Evolutionary conservation across 1,284 basidiomycete species (phyloP).

Genomic region (Blastosporella zonata): DNA sequence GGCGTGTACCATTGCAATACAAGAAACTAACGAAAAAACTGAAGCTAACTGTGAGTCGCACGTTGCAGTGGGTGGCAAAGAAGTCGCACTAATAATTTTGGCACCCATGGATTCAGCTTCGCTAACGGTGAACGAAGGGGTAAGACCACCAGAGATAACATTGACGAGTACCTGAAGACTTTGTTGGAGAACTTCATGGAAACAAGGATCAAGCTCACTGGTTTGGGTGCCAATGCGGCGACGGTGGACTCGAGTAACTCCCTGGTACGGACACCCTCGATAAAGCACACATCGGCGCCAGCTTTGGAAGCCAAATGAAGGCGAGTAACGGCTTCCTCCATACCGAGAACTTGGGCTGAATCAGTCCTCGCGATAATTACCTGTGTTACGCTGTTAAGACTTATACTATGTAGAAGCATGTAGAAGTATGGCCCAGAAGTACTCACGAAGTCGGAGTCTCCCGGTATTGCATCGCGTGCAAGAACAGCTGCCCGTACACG

Average conservation of each 20-base stretch:
- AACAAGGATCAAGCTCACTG: slow-evolving; percentile 22
- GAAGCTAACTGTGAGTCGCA: not conserved
- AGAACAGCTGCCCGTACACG: slow-evolving; percentile 76
- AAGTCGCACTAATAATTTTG: slow-evolving; percentile 35
- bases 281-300: slow-evolving; percentile 75
- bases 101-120: slow-evolving; percentile 39
- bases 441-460: slow-evolving; percentile 56
- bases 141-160: slow-evolving; percentile 40
- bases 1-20: slow-evolving; percentile 33
- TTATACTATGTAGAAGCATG: not conserved
- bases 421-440: not conserved
- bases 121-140: slow-evolving; percentile 37
- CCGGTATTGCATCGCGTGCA: slow-evolving; percentile 68
- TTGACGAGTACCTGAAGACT: slow-evolving; percentile 34
- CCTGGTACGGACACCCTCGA: slow-evolving; percentile 41
- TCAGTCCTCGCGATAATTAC: slow-evolving; percentile 83
- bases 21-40: slow-evolving; percentile 38
- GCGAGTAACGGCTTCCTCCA: slow-evolving; percentile 75
- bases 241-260: slow-evolving; percentile 34
- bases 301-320: slow-evolving; percentile 70
- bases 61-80: not conserved
- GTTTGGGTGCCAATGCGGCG: slow-evolving; percentile 33
- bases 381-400: slow-evolving; percentile 28
- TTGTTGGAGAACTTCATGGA: not conserved
- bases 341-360: slow-evolving; percentile 74